Percentiles rank a stretch among this genome's conserved stretches.
Conservation (phyloP, 345 rosid species). For the Dovyalis caffra region DNA sequence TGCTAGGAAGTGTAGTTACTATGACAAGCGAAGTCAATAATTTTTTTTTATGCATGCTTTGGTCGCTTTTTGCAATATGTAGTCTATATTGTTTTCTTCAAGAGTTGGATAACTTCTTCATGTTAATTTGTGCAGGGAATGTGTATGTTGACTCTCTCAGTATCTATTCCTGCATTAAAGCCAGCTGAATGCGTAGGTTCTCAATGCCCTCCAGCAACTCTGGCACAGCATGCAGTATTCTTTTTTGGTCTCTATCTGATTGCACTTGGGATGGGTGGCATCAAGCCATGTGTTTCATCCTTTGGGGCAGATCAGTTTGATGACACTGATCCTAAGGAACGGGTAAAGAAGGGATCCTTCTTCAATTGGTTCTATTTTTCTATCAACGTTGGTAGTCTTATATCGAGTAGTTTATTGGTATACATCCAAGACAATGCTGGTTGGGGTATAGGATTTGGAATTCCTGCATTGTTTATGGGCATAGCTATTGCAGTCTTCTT, state of each 20-base stretch:
- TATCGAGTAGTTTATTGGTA: constrained; percentile 80
- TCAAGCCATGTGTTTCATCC: constrained; percentile 93
- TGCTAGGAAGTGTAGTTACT: no score
- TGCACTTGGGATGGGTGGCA: constrained; percentile 91
- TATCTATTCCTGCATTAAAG: no score
- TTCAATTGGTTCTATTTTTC: no score
- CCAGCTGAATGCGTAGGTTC: constrained; percentile 63
- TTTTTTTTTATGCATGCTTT: no score
- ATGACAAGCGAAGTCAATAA: no score
- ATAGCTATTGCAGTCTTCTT: constrained; percentile 79
- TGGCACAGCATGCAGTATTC: constrained; percentile 66
- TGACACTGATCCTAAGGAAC: constrained; percentile 75
- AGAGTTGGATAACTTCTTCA: background rate
- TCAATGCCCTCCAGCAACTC: constrained; percentile 66
- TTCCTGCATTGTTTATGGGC: constrained; percentile 91
- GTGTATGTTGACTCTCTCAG: constrained; percentile 80
- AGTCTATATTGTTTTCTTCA: no score
- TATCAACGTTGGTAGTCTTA: constrained; percentile 78
- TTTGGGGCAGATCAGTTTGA: constrained; percentile 98
- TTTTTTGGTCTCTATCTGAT: constrained; percentile 83
- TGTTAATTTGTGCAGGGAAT: constrained; percentile 58
- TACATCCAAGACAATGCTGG: constrained; percentile 91
- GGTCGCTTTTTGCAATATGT: no score
- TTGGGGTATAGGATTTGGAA: constrained; percentile 94
- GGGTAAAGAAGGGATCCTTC: no score